phyloP scores from a whole-genome alignment of 1,139 yeast species.

The Candida sp. region DNA sequence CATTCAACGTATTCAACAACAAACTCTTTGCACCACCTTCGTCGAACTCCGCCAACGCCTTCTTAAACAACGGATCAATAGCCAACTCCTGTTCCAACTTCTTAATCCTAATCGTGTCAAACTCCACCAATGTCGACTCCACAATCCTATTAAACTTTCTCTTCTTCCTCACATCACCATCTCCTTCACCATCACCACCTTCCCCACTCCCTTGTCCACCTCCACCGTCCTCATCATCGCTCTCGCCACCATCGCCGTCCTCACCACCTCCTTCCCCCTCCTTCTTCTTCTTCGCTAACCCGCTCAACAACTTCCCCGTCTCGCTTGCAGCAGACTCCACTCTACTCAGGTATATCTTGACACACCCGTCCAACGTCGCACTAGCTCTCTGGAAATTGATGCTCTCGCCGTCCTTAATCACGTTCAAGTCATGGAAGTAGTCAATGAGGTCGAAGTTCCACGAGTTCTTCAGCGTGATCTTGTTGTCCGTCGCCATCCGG shows the following conservation, averaged over 20 bases:
- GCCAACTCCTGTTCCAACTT: slow-evolving; percentile 78
- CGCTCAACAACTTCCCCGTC: slow-evolving; percentile 85
- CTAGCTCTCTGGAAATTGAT: slow-evolving; percentile 48
- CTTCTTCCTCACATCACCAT: slow-evolving; percentile 25
- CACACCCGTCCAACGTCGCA: slow-evolving; percentile 45
- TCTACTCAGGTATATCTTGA: slow-evolving; percentile 52
- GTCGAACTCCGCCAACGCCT: slow-evolving; percentile 90
- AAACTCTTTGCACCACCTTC: slow-evolving; percentile 95
- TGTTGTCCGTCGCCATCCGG: slow-evolving; percentile 87
- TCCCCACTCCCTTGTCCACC: slow-evolving; percentile 17
- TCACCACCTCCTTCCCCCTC: slow-evolving; percentile 18
- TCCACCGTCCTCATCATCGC: slow-evolving; percentile 22
- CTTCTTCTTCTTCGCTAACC: slow-evolving; percentile 48
- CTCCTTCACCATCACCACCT: slow-evolving; percentile 15
- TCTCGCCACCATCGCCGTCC: slow-evolving; percentile 17
- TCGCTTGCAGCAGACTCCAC: slow-evolving; percentile 94
- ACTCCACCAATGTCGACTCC: slow-evolving; percentile 53
- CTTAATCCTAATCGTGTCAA: slow-evolving; percentile 66
- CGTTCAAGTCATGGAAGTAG: slow-evolving; percentile 61
- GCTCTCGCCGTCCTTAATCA: slow-evolving; percentile 48
- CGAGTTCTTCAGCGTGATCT: slow-evolving; percentile 65
- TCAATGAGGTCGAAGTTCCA: slow-evolving; percentile 88
- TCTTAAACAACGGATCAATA: slow-evolving; percentile 88
- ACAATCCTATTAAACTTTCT: slow-evolving; percentile 44
- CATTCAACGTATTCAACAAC: slow-evolving; percentile 68